These are phyloP conservation scores for Arthrobotrys musiformis DNA, from an alignment of 2,329 filamentous ascomycete genomes.

Conservation along the genomic window DNA sequence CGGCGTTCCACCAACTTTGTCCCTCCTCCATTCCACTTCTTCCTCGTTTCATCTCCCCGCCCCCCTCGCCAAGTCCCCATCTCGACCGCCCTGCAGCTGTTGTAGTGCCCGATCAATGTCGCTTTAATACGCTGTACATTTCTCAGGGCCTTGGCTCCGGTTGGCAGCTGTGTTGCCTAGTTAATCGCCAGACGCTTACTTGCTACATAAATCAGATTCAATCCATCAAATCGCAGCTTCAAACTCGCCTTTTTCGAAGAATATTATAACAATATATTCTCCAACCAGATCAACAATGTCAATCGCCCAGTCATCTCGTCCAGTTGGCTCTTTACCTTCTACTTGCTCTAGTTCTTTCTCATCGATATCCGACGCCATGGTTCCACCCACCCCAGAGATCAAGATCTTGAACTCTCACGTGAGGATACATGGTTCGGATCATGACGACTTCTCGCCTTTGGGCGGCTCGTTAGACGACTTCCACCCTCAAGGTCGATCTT, in stretches of 20 bases:
- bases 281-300: slow-evolving; percentile 28
- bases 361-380: slow-evolving; percentile 53
- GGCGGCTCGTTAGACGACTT: slow-evolving; percentile 46
- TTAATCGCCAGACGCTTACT: slow-evolving; percentile 26
- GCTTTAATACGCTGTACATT: slow-evolving; percentile 52
- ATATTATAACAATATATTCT: slow-evolving; percentile 4
- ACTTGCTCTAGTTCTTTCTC: slow-evolving; percentile 55
- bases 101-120: slow-evolving; percentile 41
- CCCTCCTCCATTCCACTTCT: slow-evolving; percentile 45
- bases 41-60: slow-evolving; percentile 26
- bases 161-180: slow-evolving; percentile 52
- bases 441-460: slow-evolving; percentile 48
- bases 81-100: slow-evolving; percentile 45
- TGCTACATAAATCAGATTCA: slow-evolving; percentile 4
- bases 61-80: slow-evolving; percentile 54
- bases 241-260: not conserved
- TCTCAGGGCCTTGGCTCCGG: slow-evolving; percentile 50
- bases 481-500: slow-evolving; percentile 20
- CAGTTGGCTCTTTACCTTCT: slow-evolving; percentile 41
- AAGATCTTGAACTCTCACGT: slow-evolving; percentile 42
- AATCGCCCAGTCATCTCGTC: slow-evolving; percentile 36
- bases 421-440: slow-evolving; percentile 45
- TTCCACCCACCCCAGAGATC: slow-evolving; percentile 53
- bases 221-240: not conserved
- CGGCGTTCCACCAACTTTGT: slow-evolving; percentile 53